Evolutionary conservation across 352 stramenopile genomes (phyloP).

Genomic region (Phytophthora cactorum): DNA sequence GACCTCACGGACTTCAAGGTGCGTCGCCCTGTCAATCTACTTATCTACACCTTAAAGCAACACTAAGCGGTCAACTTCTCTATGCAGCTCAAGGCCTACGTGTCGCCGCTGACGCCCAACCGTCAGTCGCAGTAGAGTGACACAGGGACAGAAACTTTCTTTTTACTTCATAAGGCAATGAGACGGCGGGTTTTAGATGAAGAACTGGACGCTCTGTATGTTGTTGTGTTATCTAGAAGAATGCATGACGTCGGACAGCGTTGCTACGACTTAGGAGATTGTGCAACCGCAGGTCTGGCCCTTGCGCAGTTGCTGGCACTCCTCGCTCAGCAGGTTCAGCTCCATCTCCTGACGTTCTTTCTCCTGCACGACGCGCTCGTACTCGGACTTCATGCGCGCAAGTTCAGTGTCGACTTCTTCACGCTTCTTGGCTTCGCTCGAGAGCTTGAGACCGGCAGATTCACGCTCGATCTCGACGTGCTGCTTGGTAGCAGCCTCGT

Average conservation of each 20-base stretch:
- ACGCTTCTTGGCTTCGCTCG: slow-evolving; percentile 59
- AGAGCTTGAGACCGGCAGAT: slow-evolving; percentile 72
- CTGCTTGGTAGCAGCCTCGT: slow-evolving; percentile 69
- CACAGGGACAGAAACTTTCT: neutral
- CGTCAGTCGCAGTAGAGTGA: slow-evolving; percentile 50
- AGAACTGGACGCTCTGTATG: slow-evolving; percentile 5
- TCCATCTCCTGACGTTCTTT: slow-evolving; percentile 85
- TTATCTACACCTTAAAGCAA: neutral
- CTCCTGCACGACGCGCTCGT: slow-evolving; percentile 78
- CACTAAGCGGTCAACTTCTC: neutral
- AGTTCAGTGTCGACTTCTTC: slow-evolving; percentile 72
- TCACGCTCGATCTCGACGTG: slow-evolving; percentile 80
- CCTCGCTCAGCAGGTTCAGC: slow-evolving; percentile 76
- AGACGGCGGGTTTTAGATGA: slow-evolving; percentile 19
- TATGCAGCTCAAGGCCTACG: slow-evolving; percentile 82
- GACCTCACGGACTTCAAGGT: slow-evolving; percentile 94
- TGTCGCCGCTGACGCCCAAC: slow-evolving; percentile 77
- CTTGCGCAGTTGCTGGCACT: slow-evolving; percentile 80
- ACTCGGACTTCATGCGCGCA: slow-evolving; percentile 64
- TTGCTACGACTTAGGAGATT: slow-evolving; percentile 58
- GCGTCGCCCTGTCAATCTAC: neutral
- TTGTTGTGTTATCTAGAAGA: slow-evolving; percentile 29
- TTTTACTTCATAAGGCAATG: slow-evolving; percentile 26
- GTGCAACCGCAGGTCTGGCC: slow-evolving; percentile 71
- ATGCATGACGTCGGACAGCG: slow-evolving; percentile 10